phyloP scores from a whole-genome alignment of 345 rosid genomes.

The Turnera subulata region DNA sequence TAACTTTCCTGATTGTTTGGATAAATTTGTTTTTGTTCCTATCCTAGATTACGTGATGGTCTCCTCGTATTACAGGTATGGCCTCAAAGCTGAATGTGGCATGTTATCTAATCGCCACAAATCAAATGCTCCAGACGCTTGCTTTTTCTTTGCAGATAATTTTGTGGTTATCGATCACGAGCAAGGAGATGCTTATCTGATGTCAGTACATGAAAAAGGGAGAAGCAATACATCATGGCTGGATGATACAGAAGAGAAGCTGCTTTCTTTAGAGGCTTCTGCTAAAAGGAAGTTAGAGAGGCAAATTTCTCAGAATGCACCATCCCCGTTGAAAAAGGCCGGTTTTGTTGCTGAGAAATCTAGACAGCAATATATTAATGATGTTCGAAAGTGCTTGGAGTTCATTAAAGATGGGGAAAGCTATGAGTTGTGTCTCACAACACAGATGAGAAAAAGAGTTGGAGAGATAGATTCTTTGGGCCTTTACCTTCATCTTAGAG shows the following conservation, averaged over 20 bases:
- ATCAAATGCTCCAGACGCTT: conserved; percentile 87
- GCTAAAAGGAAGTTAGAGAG: conserved; percentile 20
- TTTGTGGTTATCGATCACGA: conserved; percentile 70
- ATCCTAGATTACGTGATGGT: conserved; percentile 1
- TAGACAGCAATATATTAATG: conserved; percentile 55
- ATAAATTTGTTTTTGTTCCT: background rate
- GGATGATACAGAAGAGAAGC: conserved; percentile 63
- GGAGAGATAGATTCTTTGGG: conserved; percentile 60
- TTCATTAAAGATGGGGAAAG: conserved; percentile 96
- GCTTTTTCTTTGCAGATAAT: conserved; percentile 82
- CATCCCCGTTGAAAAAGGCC: conserved; percentile 21
- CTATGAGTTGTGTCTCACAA: conserved; percentile 91
- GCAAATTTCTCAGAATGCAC: conserved; percentile 22
- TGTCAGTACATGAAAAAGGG: conserved; percentile 53
- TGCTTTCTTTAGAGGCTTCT: conserved; percentile 39
- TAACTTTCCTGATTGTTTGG: background rate
- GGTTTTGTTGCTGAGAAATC: conserved; percentile 64
- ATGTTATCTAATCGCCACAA: conserved; percentile 58
- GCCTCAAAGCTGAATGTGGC: conserved; percentile 92
- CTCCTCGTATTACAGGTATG: conserved; percentile 50
- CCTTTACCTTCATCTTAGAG: conserved; percentile 75
- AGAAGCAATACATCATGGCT: conserved; percentile 42
- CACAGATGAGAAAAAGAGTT: conserved; percentile 54
- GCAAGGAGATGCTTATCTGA: conserved; percentile 60
- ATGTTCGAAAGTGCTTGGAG: conserved; percentile 61